Evolutionary conservation across 148 eudicot species (phyloP).

Genomic region (Camellia japonica): DNA sequence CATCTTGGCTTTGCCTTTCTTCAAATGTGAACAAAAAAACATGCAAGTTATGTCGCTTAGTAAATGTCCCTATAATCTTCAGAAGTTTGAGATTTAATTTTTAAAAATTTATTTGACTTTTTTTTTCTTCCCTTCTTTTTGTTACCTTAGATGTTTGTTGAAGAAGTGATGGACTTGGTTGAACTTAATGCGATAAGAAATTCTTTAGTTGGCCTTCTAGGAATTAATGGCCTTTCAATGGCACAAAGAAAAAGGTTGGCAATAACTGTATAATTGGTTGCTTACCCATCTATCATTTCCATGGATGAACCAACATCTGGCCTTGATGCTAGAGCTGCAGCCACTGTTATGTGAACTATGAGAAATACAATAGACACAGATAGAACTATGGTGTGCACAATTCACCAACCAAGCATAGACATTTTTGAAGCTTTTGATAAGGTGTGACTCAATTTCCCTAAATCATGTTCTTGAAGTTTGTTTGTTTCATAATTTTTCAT

Average conservation of each 20-base stretch:
- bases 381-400: too few relatives aligned
- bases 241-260: not conserved
- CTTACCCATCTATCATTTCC: too few relatives aligned
- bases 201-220: not conserved
- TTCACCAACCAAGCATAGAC: too few relatives aligned
- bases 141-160: not conserved
- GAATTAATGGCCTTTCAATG: not conserved
- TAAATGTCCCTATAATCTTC: too few relatives aligned
- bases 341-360: too few relatives aligned
- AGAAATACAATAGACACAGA: too few relatives aligned
- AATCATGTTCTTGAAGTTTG: not conserved
- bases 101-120: not conserved
- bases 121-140: not conserved
- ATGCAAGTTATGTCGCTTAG: conserved; percentile 21
- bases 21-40: conserved; percentile 27
- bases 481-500: not conserved
- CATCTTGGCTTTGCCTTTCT: conserved; percentile 34
- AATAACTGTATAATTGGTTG: too few relatives aligned
- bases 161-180: not conserved
- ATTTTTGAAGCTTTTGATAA: not conserved
- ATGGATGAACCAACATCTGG: too few relatives aligned
- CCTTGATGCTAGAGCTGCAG: too few relatives aligned
- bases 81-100: too few relatives aligned
- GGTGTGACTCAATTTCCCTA: not conserved
- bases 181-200: not conserved